Base-by-base conservation (phyloP, 1,284 basidiomycete genomes). In the Ganoderma resinaceum region DNA sequence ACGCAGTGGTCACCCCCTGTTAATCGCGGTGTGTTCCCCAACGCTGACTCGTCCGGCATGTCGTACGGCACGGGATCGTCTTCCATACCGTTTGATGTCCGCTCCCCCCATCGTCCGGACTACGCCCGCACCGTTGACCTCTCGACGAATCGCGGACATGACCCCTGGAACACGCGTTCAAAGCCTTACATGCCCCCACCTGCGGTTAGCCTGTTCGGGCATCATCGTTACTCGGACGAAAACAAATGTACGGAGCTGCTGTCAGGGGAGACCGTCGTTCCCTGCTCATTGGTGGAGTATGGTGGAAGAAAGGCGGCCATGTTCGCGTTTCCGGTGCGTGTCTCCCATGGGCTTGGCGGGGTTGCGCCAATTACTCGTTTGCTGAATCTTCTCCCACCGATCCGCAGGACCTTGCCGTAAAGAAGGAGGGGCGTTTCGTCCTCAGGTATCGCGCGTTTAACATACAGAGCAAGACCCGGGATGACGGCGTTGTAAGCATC, bases 281-380 rank as follows among this genome's bases (percentile, higher is more conserved):
- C 91, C 68, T 88, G 88, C 0, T 82, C 85, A 16, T 80, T 82
- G 53, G 83, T 92, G n/a, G 88, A 91, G 64, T 85, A 89, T 74
- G 82, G 85, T 66, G 90, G 91, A 12, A 82, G 81, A 67, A 88
- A 86, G 68, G 82, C 84, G 0, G 78, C 92, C n/a, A 83, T 93
- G 68, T 94, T 93, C 72, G 89, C 91, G 38, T 93, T 93, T 76
- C 83, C 91, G 38, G 91, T 92, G 71, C 72, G 88, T 60, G 18
- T 23, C 20, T 12, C 43, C 29, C 20, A 37, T 49, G 46, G 35
- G 6, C 16, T 40, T 20, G 35, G 26, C 26, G 12, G 14, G 3
- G 16, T 40, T 7, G 40, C 31, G 20, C 29, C 57, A 8, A 57
- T 26, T 23, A 40, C 40, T 49, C 40, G 26, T 26, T 43, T 20